A percentile compares a stretch with the other conserved stretches of the same genome.
Evolutionary conservation across 768 basidiomycete species (phyloP).

Genomic region (Crucibulum laeve): DNA sequence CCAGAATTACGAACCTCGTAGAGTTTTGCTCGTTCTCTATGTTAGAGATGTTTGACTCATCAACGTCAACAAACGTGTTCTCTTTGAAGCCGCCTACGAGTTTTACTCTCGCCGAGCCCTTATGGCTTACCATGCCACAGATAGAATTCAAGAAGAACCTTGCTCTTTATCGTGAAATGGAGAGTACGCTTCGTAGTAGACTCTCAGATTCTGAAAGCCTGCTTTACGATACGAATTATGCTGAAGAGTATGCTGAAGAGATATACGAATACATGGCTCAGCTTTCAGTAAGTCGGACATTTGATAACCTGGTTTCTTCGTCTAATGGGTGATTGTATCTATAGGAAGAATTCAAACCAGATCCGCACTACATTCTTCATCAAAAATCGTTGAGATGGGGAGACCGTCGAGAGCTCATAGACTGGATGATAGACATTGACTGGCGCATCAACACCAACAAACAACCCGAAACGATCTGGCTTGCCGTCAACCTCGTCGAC

Average conservation of each 20-base stretch:
- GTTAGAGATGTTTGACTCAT: no score
- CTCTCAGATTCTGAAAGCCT: background rate
- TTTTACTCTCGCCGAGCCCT: no score
- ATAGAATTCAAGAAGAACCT: no score
- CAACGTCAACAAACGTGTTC: no score
- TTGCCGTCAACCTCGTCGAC: background rate
- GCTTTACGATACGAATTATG: background rate
- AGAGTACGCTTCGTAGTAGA: background rate
- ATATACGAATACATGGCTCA: background rate
- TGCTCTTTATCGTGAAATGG: no score
- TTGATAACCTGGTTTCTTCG: background rate
- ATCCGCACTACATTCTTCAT: background rate
- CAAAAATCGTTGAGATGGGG: background rate
- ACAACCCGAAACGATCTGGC: background rate
- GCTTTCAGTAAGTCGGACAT: background rate
- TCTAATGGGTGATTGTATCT: background rate
- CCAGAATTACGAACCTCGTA: no score
- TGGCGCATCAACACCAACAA: background rate
- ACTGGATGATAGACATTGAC: background rate
- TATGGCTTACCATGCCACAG: no score
- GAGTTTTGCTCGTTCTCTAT: no score
- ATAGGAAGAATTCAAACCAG: background rate
- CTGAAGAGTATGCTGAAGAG: background rate
- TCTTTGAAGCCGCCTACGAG: no score
- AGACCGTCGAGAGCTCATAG: background rate